These are phyloP conservation scores for Trametes sp. DNA, from an alignment of 1,284 basidiomycete genomes.

Conservation along the genomic window DNA sequence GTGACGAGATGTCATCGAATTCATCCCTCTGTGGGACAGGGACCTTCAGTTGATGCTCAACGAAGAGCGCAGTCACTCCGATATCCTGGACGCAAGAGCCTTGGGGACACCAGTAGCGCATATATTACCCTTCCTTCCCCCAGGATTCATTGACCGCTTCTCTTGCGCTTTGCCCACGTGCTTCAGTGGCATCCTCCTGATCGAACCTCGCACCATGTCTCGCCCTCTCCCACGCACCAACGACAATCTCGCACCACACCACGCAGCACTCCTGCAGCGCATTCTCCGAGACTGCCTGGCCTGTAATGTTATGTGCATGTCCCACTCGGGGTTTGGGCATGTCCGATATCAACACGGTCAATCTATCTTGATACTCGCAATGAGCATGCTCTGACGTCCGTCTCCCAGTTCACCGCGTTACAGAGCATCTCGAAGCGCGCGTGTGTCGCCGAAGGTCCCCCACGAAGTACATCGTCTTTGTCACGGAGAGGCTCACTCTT, in stretches of 20 bases:
- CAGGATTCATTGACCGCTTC: too few species aligned
- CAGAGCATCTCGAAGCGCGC: background rate
- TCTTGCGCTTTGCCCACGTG: too few species aligned
- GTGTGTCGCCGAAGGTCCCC: background rate
- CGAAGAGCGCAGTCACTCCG: too few species aligned
- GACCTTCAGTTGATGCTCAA: too few species aligned
- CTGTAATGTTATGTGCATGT: background rate
- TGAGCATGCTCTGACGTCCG: background rate
- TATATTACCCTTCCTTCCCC: too few species aligned
- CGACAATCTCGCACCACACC: background rate
- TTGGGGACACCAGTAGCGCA: too few species aligned
- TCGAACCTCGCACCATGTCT: too few species aligned
- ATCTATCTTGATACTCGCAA: background rate
- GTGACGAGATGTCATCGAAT: too few species aligned
- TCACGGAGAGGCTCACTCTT: background rate
- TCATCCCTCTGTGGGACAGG: too few species aligned
- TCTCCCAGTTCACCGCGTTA: background rate
- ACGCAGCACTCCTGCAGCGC: background rate
- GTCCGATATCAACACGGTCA: background rate
- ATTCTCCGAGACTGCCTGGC: background rate
- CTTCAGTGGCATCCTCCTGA: too few species aligned
- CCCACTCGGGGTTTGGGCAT: background rate
- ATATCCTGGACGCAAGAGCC: too few species aligned
- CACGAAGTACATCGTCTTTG: background rate
- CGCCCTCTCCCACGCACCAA: background rate